Evolutionary conservation across 78 protist species (phyloP), one percentile per base, ranked within the genome.

Genomic region (Diacronema lutheri): DNA sequence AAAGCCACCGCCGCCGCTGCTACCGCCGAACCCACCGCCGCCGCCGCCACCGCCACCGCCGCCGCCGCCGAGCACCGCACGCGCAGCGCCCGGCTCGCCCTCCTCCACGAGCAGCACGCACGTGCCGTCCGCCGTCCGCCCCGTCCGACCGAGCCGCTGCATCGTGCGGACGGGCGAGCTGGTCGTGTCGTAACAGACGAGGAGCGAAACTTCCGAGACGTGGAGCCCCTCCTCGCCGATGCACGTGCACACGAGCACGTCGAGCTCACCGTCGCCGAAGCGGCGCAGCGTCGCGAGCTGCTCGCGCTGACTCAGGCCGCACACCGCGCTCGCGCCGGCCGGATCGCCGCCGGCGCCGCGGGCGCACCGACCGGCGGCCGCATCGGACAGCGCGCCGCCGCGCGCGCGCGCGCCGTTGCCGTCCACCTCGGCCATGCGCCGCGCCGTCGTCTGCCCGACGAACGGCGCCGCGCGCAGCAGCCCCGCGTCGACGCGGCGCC

Each of bases 171-270:
- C 31, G 19, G 93, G 77, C 9, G 97, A 94, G 44, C 81, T 58
- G n/a, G 55, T 88, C 1, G 91, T 46, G 55, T 96, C 98, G 79
- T 61, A 96, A 71, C 93, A 94, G 7, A 96, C 82, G 14, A 94
- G 86, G 4, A 96, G 88, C 73, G 95, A 96, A 10, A 95, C 96
- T 29, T 94, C 94, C 16, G 85, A 86, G 0, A 93, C 78, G 83
- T 93, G 94, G 50, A 93, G 78, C 21, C 95, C 95, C 62, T 96
- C 98, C 60, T 96, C 98, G n/a, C 98, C 98, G 35, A 96, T 90
- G 61, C 85, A 84, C 21, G 98, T 97, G 16, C 97, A 69, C 19
- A 97, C 97, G 35, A 96, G 71, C 4, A 90, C 84, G 84, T 95
- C 95, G 86, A 50, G 40, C 12, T 0, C 35, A 56, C 98, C 98